Conservation (phyloP, 2,329 filamentous ascomycete genomes). For the Teratosphaeria gauchensis region DNA sequence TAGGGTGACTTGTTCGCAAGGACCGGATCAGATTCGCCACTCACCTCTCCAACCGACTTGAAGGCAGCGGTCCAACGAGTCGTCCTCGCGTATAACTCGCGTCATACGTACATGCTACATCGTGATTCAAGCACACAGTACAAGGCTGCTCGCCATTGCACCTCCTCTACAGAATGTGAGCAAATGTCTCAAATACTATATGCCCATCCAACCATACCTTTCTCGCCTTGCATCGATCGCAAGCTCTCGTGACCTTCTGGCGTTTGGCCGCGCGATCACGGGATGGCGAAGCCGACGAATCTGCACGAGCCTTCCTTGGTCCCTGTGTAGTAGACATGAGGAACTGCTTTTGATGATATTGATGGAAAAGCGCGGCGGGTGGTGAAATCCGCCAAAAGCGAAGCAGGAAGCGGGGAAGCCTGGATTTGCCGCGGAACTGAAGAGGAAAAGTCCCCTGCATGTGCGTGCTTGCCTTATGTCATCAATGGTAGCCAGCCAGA, state of each 20-base stretch:
- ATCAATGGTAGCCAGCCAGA: no score
- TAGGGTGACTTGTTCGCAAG: no score
- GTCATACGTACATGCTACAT: slow-evolving; percentile 37
- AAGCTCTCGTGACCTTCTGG: slow-evolving; percentile 22
- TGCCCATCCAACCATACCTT: background rate
- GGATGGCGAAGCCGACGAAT: background rate
- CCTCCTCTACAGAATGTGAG: slow-evolving; percentile 12
- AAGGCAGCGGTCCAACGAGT: slow-evolving; percentile 20
- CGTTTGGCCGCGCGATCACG: background rate
- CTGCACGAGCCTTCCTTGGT: background rate
- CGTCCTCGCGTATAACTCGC: slow-evolving; percentile 39
- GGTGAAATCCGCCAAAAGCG: no score
- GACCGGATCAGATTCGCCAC: background rate
- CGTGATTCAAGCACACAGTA: slow-evolving; percentile 24
- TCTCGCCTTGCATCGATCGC: slow-evolving; percentile 22
- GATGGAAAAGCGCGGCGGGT: background rate
- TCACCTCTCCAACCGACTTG: slow-evolving; percentile 12
- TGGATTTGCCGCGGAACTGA: no score
- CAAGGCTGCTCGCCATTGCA: slow-evolving; percentile 35
- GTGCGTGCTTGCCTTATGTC: no score
- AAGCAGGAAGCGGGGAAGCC: no score
- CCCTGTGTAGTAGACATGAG: background rate
- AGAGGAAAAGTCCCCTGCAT: no score
- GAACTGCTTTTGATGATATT: background rate
- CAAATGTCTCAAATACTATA: background rate